Evolutionary conservation across 2,329 filamentous ascomycete species (phyloP), one percentile per base, ranked within the genome.

Genomic region (Pyrenophora seminiperda): DNA sequence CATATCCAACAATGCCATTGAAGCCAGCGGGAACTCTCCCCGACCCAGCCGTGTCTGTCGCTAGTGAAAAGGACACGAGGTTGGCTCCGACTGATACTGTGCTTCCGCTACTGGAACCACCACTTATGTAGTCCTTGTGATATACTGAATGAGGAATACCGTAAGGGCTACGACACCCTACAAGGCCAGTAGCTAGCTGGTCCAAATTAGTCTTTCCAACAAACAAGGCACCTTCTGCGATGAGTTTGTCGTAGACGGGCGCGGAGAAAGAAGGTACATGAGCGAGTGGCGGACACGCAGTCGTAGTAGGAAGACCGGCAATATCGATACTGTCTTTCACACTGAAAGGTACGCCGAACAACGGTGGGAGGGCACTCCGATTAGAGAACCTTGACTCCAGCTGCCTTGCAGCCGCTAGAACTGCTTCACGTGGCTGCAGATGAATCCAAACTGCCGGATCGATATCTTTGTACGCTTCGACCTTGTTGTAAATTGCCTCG

Each of bases 151-250:
- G 75, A 1, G 82, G 79, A 15, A 76, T 78, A 2, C 83, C 83
- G 53, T 81, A 84, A 0, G 83, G 81, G 1, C 81, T 83, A 19
- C 83, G 77, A 38, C 79, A 82, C 13, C 83, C 84, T 10, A 79
- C 81, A 2, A 86, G 74, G 0, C 84, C 84, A 0, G 83, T 86
- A 2, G 83, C 83, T 3, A 86, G 75, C 65, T 86, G 83, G 61
- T 87, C 84, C 45, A 86, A 75, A 54, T 85, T 86, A 0, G 79
- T 76, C 62, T 86, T 86, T 27, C 81, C 83, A 3, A 86, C 73
- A 39, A 85, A 80, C 4, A 86, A 73, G 1, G 80, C 83, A 2
- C 83, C 83, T 4, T 80, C 78, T 2, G 68, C 59, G 11, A 77
- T 75, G 9, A 85, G 65, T 4, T 77, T 80, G 1, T 71, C 65